Evolutionary conservation across 2,329 filamentous ascomycete genomes (phyloP), one percentile per base, ranked within the genome.

Genomic region (Aspergillus cejpii): DNA sequence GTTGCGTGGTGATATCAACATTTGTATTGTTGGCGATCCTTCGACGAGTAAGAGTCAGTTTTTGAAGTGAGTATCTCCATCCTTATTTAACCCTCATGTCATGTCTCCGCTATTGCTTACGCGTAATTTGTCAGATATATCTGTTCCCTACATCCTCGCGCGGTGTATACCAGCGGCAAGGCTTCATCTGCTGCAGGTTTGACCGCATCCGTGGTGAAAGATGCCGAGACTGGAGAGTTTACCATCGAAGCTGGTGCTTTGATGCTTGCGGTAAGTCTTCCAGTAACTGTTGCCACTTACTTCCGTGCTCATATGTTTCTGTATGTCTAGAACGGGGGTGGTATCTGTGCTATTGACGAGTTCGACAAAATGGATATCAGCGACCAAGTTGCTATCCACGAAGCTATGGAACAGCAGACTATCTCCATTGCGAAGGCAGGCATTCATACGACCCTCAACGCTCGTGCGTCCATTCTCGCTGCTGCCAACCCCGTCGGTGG

Each of bases 321-420:
- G 6, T 19, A 19, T 17, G 10, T 1, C 40, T n/a, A 69, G 66
- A 70, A 70, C 31, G 80, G 97, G 61, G 96, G 95, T 55, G 92
- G 92, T 43, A 94, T 97, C 58, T 98, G 92, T 68, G 90, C 89
- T 48, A 98, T 98, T 64, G 92, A 98, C 63, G 92, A 98, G 65
- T 98, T 98, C 58, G 92, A 98, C 79, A 98, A 98, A 74, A 98
- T 98, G 92, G 92, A 98, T 60, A 86, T 98, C 50, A 82, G 74
- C 41, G 92, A 98, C 65, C 92, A 98, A 71, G 92, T 98, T 44
- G 92, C 92, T 54, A 98, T 98, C 61, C 92, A 98, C 78, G 92
- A 98, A 80, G 92, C 92, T 48, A 98, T 98, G 92, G 92, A 98
- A 79, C 92, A 98, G 74, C 92, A 98, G 70, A 98, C 92, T 4